phyloP scores from a whole-genome alignment of 257 asterid species.

The Vinca minor region DNA sequence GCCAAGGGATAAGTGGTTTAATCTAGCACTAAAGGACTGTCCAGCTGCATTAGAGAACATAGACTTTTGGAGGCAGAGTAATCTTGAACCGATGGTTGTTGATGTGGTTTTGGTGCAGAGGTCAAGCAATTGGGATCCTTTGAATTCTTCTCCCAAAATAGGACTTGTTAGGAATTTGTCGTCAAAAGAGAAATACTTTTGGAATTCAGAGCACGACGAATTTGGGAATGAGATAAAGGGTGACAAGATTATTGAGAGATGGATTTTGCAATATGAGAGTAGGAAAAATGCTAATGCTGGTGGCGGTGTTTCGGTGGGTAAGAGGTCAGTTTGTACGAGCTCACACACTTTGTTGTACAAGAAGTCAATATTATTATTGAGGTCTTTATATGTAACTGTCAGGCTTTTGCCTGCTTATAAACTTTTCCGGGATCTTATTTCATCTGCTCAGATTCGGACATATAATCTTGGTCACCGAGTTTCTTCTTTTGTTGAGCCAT shows the following conservation, averaged over 20 bases:
- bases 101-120: constrained; percentile 61
- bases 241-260: constrained; percentile 75
- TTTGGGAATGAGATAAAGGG: constrained; percentile 34
- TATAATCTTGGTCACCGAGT: constrained; percentile 67
- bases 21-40: constrained; percentile 72
- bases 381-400: constrained; percentile 67
- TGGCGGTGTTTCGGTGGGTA: constrained; percentile 35
- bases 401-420: constrained; percentile 87
- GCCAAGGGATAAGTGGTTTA: constrained; percentile 87
- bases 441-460: constrained; percentile 49
- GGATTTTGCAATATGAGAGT: constrained; percentile 78
- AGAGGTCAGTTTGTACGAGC: constrained; percentile 45
- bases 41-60: constrained; percentile 82
- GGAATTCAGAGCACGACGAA: constrained; percentile 54
- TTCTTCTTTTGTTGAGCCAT: constrained; percentile 76
- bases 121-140: constrained; percentile 47
- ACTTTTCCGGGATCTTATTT: constrained; percentile 64
- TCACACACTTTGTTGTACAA: constrained; percentile 52
- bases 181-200: constrained; percentile 33
- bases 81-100: constrained; percentile 74
- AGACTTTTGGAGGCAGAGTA: constrained; percentile 79
- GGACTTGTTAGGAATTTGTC: constrained; percentile 25
- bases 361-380: constrained; percentile 56
- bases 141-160: constrained; percentile 41
- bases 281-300: constrained; percentile 35